These are phyloP conservation scores for Tolypocladium inflatum DNA, from an alignment of 2,329 filamentous ascomycete species.

Conservation along the genomic window DNA sequence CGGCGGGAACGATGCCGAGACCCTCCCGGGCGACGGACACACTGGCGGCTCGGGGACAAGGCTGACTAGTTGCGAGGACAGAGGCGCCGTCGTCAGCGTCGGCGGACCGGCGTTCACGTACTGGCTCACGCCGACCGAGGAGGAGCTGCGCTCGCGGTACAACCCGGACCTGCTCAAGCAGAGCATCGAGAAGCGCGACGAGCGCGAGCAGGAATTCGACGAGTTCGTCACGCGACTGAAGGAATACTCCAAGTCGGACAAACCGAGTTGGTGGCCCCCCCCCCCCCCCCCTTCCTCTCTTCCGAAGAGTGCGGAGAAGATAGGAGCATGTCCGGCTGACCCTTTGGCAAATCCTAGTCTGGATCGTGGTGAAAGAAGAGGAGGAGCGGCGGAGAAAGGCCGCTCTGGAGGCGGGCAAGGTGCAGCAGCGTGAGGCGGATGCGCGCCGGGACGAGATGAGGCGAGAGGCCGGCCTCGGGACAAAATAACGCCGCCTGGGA, in stretches of 20 bases:
- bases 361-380: slow-evolving; percentile 40
- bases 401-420: slow-evolving; percentile 22
- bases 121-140: slow-evolving; percentile 75
- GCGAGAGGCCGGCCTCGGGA: slow-evolving; percentile 34
- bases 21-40: not conserved
- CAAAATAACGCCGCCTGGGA: slow-evolving; percentile 13
- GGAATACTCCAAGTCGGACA: slow-evolving; percentile 82
- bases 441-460: slow-evolving; percentile 38
- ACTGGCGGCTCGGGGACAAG: not conserved
- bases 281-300: not conserved
- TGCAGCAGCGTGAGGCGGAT: slow-evolving; percentile 30
- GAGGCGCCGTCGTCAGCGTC: slow-evolving; percentile 61
- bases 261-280: slow-evolving; percentile 58
- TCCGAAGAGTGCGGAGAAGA: not conserved
- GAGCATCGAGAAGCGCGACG: slow-evolving; percentile 68
- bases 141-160: slow-evolving; percentile 86
- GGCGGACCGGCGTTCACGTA: slow-evolving; percentile 79
- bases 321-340: slow-evolving; percentile 2
- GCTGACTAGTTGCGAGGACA: slow-evolving; percentile 24
- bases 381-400: slow-evolving; percentile 31
- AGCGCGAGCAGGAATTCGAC: slow-evolving; percentile 78
- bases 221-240: slow-evolving; percentile 78
- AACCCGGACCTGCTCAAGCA: slow-evolving; percentile 90
- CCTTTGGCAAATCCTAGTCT: slow-evolving; percentile 26
- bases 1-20: not conserved